phyloP scores from a whole-genome alignment of 352 stramenopile genomes.

The Phytophthora fragariae region DNA sequence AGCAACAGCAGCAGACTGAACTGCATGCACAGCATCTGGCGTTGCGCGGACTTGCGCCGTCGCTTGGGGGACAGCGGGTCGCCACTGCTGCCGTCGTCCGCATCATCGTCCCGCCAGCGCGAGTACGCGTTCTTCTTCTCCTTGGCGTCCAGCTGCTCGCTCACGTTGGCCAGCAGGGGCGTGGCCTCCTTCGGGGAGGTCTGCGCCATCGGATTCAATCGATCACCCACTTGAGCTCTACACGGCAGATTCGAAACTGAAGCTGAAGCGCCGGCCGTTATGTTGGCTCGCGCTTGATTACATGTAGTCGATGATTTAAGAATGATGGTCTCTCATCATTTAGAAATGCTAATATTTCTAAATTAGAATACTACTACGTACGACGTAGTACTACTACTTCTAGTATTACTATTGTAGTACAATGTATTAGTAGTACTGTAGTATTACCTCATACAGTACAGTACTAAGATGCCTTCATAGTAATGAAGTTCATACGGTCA shows the following conservation, averaged over 20 bases:
- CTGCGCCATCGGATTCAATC: slow-evolving; percentile 18
- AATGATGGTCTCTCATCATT: slow-evolving; percentile 25
- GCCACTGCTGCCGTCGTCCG: slow-evolving; percentile 19
- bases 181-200: slow-evolving; percentile 40
- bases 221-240: slow-evolving; percentile 3
- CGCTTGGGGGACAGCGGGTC: slow-evolving; percentile 27
- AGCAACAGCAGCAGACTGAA: slow-evolving; percentile 74
- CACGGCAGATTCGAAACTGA: slow-evolving; percentile 25
- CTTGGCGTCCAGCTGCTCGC: slow-evolving; percentile 21
- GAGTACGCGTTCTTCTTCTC: slow-evolving; percentile 55
- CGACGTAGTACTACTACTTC: too few species aligned
- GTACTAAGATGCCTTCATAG: too few species aligned
- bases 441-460: too few species aligned
- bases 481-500: slow-evolving; percentile 45
- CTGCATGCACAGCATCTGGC: slow-evolving; percentile 73
- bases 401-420: too few species aligned
- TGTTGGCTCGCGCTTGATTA: slow-evolving; percentile 6
- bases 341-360: too few species aligned
- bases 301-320: slow-evolving; percentile 6
- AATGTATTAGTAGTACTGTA: too few species aligned
- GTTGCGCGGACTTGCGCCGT: slow-evolving; percentile 41
- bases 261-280: slow-evolving; percentile 3
- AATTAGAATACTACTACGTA: too few species aligned
- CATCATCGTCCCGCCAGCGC: slow-evolving; percentile 59
- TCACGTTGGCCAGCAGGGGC: slow-evolving; percentile 44